Evolutionary conservation across 2,329 filamentous ascomycete genomes (phyloP).

Genomic region (Knoxdaviesia proteae): DNA sequence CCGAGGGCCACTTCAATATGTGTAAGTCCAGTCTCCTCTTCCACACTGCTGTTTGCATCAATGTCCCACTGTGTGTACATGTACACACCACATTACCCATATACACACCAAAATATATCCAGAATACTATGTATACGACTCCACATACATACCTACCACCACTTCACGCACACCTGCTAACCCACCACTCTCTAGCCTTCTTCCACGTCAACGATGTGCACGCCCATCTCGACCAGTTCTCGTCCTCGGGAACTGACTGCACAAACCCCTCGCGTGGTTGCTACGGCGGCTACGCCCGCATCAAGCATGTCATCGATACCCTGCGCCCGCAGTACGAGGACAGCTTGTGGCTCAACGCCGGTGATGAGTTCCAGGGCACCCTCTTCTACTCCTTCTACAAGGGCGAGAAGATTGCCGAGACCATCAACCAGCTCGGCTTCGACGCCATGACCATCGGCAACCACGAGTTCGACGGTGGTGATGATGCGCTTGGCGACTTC

Average conservation of each 20-base stretch:
- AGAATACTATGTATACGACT: background rate
- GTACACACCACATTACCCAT: background rate
- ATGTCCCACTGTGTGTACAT: no score
- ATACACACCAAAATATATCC: background rate
- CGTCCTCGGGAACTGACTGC: constrained; percentile 40
- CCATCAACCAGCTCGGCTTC: constrained; percentile 43
- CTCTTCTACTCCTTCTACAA: constrained; percentile 47
- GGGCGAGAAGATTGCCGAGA: constrained; percentile 47
- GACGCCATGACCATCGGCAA: constrained; percentile 48
- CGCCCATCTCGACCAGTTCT: constrained; percentile 43
- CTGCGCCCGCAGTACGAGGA: constrained; percentile 35
- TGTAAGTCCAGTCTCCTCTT: constrained; percentile 12
- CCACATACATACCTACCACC: background rate
- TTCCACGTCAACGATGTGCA: constrained; percentile 53
- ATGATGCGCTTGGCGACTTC: constrained; percentile 40
- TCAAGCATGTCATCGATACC: constrained; percentile 37
- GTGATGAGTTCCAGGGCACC: constrained; percentile 51
- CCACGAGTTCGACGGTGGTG: constrained; percentile 46
- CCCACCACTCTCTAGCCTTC: constrained; percentile 20
- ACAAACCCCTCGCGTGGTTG: constrained; percentile 32
- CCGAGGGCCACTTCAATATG: constrained; percentile 30
- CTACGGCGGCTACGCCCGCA: constrained; percentile 42
- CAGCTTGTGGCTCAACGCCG: constrained; percentile 41
- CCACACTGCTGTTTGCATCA: background rate
- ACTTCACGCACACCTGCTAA: background rate